Evolutionary conservation across 2,329 filamentous ascomycete species (phyloP), one percentile per base, ranked within the genome.

Genomic region (Fusarium sambucinum): DNA sequence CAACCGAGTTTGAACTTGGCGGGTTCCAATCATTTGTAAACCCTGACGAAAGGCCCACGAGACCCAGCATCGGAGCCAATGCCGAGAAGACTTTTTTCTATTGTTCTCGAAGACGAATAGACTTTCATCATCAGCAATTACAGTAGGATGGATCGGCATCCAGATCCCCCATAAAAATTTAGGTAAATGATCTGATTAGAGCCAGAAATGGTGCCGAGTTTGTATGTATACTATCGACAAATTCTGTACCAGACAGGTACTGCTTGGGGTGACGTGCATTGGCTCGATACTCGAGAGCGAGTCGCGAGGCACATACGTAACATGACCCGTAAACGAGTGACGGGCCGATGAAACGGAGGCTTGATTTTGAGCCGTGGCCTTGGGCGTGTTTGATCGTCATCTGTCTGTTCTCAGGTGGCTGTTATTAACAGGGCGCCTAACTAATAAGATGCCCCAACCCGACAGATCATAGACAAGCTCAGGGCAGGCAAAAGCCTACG

Each of bases 321-420:
- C 40, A 54, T 54, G 50, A 25, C 37, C 54, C 48, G 33, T 38
- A 62, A 53, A 52, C 41, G 42, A 68, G 32, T 53, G 54, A 60
- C 65, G 66, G 66, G 44, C 62, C 66, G 56, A 59, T 69, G 66
- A 69, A 67, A 69, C 66, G 45, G 54, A 63, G 55, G 55, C 52
- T 66, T 69, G 66, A 62, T 27, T 42, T 52, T 38, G 51, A 62
- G 40, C 67, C 30, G 52, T 64, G 41, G 23, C 44, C 45, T 44
- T 37, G 59, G 41, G 30, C 21, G 52, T 53, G 68, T 68, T 62
- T 66, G 67, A 70, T 70, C 68, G 44, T 44, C 67, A 67, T 59
- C 57, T 41, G 46, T 66, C 47, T 56, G 29, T 55, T 50, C 60
- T 68, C 65, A 69, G 66, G 66, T 68, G 56, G 58, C 46, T 42